phyloP scores from a whole-genome alignment of 2,329 filamentous ascomycete genomes.

The Diplodia mutila region DNA sequence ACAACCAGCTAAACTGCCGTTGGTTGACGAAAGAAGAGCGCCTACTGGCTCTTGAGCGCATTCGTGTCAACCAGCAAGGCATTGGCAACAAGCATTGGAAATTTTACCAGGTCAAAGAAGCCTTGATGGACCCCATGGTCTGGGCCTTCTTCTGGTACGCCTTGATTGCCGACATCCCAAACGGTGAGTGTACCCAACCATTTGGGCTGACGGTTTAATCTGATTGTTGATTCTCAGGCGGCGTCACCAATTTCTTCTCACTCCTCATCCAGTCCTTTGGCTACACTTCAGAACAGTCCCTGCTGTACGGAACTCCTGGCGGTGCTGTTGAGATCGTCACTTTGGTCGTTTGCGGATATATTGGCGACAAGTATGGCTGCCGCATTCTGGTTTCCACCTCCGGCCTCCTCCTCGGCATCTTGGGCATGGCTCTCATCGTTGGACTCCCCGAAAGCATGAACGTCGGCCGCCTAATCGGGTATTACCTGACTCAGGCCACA shows the following conservation, averaged over 20 bases:
- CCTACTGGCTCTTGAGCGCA: slow-evolving; percentile 67
- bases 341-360: slow-evolving; percentile 59
- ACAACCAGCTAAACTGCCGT: slow-evolving; percentile 63
- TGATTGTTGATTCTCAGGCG: slow-evolving; percentile 37
- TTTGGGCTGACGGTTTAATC: background rate
- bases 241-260: slow-evolving; percentile 64
- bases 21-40: slow-evolving; percentile 70
- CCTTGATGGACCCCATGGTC: slow-evolving; percentile 57
- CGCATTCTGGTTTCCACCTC: slow-evolving; percentile 60
- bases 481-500: slow-evolving; percentile 66
- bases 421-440: slow-evolving; percentile 68
- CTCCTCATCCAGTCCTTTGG: slow-evolving; percentile 67
- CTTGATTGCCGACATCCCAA: slow-evolving; percentile 60
- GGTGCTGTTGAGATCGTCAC: slow-evolving; percentile 67
- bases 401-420: slow-evolving; percentile 57
- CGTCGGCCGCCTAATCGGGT: slow-evolving; percentile 63
- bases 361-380: slow-evolving; percentile 61
- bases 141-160: slow-evolving; percentile 64
- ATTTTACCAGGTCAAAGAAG: slow-evolving; percentile 62
- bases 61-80: slow-evolving; percentile 73
- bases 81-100: slow-evolving; percentile 69
- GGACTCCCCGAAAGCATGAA: slow-evolving; percentile 62
- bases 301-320: slow-evolving; percentile 67
- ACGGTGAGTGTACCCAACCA: slow-evolving; percentile 43
- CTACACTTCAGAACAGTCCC: slow-evolving; percentile 63